These are phyloP conservation scores for Tulasnella sp. DNA, from an alignment of 768 basidiomycete genomes.

Conservation along the genomic window DNA sequence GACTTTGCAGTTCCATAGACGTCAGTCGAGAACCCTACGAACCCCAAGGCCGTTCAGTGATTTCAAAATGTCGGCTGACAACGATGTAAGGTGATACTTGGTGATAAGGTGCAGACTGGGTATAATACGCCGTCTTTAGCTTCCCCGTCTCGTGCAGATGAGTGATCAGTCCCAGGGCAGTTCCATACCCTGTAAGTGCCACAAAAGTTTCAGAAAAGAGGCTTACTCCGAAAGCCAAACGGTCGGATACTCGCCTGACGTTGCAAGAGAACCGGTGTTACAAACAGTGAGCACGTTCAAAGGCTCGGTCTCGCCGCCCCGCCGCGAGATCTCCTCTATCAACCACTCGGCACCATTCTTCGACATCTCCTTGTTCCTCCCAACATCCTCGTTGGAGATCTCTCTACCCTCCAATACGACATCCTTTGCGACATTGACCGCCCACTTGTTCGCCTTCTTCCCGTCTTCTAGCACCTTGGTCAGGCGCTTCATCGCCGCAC, in stretches of 20 bases:
- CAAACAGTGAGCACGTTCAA: constrained; percentile 88
- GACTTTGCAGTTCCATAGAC: constrained; percentile 74
- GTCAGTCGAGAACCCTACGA: constrained; percentile 46
- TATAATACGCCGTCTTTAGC: constrained; percentile 77
- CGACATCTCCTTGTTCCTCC: constrained; percentile 76
- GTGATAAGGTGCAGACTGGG: constrained; percentile 90
- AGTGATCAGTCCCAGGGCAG: constrained; percentile 87
- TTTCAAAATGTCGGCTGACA: constrained; percentile 3
- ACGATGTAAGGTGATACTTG: constrained; percentile 43
- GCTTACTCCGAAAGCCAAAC: no score
- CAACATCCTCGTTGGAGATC: constrained; percentile 81
- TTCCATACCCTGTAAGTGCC: constrained; percentile 62
- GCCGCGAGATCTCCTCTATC: constrained; percentile 36
- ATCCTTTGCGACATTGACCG: constrained; percentile 33
- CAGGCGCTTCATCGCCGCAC: constrained; percentile 71
- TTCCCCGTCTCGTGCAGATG: constrained; percentile 69
- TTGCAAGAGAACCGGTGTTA: constrained; percentile 94
- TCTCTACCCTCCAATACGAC: constrained; percentile 59
- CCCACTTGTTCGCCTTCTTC: constrained; percentile 32
- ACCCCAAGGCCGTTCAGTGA: constrained; percentile 23
- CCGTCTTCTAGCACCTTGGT: constrained; percentile 34
- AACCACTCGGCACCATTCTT: constrained; percentile 83
- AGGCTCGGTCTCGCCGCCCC: constrained; percentile 33
- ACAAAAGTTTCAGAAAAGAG: not conserved
- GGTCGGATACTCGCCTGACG: constrained; percentile 40